Conservation (phyloP, 2,329 filamentous ascomycete genomes). For the Lasiodiplodia hormozganensis region DNA sequence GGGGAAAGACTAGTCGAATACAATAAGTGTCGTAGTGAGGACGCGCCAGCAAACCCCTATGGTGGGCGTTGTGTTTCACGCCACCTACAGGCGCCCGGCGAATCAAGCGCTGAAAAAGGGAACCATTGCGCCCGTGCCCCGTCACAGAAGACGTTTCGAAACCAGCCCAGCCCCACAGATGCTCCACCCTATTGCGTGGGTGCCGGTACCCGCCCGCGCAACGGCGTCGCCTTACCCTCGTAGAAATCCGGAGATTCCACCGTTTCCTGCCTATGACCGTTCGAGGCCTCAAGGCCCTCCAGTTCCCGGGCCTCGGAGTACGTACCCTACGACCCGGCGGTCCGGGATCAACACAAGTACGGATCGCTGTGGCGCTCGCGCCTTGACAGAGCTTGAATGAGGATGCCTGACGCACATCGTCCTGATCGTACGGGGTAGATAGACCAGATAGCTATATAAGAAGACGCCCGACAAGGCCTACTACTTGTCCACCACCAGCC, state of each 20-base stretch:
- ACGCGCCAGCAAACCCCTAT: neutral
- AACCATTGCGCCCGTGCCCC: neutral
- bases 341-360: neutral
- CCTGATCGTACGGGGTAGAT: neutral
- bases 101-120: slow-evolving; percentile 4
- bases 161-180: slow-evolving; percentile 7
- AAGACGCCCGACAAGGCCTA: neutral
- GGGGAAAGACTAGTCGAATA: neutral
- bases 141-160: slow-evolving; percentile 11
- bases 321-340: slow-evolving; percentile 5
- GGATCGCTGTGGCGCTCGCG: neutral
- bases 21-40: neutral
- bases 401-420: neutral
- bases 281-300: slow-evolving; percentile 11
- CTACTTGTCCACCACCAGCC: slow-evolving; percentile 5
- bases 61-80: neutral
- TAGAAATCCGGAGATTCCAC: neutral
- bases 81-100: neutral
- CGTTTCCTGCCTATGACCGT: neutral
- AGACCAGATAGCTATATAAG: neutral
- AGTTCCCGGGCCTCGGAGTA: neutral
- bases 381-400: neutral
- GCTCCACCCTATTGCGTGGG: neutral
- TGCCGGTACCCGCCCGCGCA: neutral
- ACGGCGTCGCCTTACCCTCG: neutral